Evolutionary conservation across 1,284 basidiomycete genomes (phyloP), one percentile per base, ranked within the genome.

Genomic region (Thelephora terrestris): DNA sequence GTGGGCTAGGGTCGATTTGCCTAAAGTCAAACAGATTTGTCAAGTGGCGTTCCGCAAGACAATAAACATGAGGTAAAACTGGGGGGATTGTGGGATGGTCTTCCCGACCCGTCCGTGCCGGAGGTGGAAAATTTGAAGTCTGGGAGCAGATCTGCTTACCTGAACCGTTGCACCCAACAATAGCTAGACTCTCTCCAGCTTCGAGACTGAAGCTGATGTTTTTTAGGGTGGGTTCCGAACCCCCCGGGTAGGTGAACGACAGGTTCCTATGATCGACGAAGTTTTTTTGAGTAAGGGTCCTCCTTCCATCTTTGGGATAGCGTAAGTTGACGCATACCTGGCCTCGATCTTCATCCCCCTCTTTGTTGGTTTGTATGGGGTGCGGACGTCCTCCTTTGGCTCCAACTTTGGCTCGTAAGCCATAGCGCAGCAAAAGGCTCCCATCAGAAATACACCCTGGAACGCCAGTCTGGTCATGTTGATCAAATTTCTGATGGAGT

Each of bases 111-210:
- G 29, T 14, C 29, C 12, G 7, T 12, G 7, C 7, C 7, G 29
- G 29, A 32, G 29, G 29, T 3, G 4, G 3, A 7, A 32, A 3
- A 10, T 32, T 7, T 32, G 20, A 36, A 20, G 7, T 5, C 23
- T 36, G 20, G 52, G 50, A 39, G 44, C 36, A 49, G 37, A 47
- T 48, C 49, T 43, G 27, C 73, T 60, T 62, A 78, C 84, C 84
- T 56, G 84, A 87, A 52, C 85, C 84, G 63, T 87, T 87, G 60
- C 78, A 81, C 12, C 88, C 88, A 23, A 92, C 89, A 50, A 92
- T 79, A 7, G 89, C 89, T 44, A 91, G 73, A 21, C 74, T 81
- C 65, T 89, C 84, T 12, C 88, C 88, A 10, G 85, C 69, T 50
- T 76, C 67, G 39, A 92, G 68, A 21, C 69, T 71, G 55, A 92